A percentile compares a stretch with the other conserved stretches of the same genome.
These are phyloP conservation scores for Fusarium sp. DNA, from an alignment of 2,329 filamentous ascomycete species.

Conservation along the genomic window DNA sequence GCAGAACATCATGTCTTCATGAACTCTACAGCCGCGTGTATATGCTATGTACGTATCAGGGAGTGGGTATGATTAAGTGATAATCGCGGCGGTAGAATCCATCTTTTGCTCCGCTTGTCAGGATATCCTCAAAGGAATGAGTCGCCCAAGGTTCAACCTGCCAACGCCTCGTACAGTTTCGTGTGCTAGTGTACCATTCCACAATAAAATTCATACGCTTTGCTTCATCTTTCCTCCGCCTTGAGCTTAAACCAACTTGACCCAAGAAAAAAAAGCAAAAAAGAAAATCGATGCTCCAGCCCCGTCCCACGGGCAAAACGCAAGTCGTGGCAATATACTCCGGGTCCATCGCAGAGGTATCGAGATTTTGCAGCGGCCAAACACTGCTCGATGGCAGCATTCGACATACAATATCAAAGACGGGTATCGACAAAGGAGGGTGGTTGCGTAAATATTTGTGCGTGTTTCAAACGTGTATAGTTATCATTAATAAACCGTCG, in stretches of 20 bases:
- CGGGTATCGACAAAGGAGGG: conserved; percentile 47
- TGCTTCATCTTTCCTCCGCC: conserved; percentile 21
- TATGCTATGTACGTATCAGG: conserved; percentile 44
- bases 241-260: conserved; percentile 29
- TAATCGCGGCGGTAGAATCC: conserved; percentile 40
- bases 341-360: conserved; percentile 10
- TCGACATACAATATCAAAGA: conserved; percentile 25
- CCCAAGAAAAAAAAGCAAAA: conserved; percentile 16
- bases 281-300: conserved; percentile 13
- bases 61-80: conserved; percentile 44
- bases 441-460: conserved; percentile 23
- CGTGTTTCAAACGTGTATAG: conserved; percentile 22
- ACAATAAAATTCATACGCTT: conserved; percentile 45
- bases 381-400: conserved; percentile 2
- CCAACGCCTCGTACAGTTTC: conserved; percentile 46
- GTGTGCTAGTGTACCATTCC: conserved; percentile 43
- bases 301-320: conserved; percentile 7
- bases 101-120: conserved; percentile 30
- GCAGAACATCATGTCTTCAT: conserved; percentile 22
- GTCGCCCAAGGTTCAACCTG: conserved; percentile 33
- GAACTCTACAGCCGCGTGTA: conserved; percentile 44
- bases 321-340: conserved; percentile 21
- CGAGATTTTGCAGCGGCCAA: conserved; percentile 6
- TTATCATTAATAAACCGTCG: conserved; percentile 9
- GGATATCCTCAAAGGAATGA: conserved; percentile 26